Evolutionary conservation across 106 monocot species (phyloP), one percentile per base, ranked within the genome.

Genomic region (Narthecium ossifragum): DNA sequence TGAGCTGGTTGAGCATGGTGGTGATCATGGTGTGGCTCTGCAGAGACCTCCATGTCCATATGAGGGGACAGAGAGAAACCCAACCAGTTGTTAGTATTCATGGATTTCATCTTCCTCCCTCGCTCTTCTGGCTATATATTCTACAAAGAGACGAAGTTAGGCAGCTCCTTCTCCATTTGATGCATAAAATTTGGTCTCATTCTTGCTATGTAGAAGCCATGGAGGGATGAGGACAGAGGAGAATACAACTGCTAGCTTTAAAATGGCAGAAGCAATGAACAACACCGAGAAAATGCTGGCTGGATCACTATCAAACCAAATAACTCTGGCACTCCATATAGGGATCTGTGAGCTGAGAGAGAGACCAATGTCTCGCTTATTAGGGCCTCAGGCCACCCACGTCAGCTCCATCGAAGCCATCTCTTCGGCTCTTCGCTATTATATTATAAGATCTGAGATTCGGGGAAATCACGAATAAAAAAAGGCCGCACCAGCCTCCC

Each of bases 11-110:
- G 76, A 26, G 52, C 17, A 26, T 78, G 87, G 48, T 70, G 79
- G 61, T 65, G 63, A 54, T 73, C 36, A 39, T 61, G n/a, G n/a
- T n/a, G 55, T 59, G 75, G 64, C 14, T 73, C 85, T 47, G 73
- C 61, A 48, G 86, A 39, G 21, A 81, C 59, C 60, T 82, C 84
- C 83, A 81, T 74, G 26, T 47, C 65, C 65, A 85, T 84, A 26
- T 90, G 80, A 52, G 87, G 66, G 28, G 91, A 91, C 65, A 98
- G 91, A 67, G 91, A 91, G 84, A 98, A 98, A 18, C 84, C 90
- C 60, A 91, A 55, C 90, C 86, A 91, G 76, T 70, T 87, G 58
- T 71, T 80, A 53, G 45, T 75, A 53, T 63, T 71, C 80, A 85
- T 77, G 29, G 85, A 77, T 69, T 80, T 86, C 83, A 78, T 81